These are phyloP conservation scores for Ceratobasidium sp. DNA, from an alignment of 1,284 basidiomycete genomes.

Conservation along the genomic window DNA sequence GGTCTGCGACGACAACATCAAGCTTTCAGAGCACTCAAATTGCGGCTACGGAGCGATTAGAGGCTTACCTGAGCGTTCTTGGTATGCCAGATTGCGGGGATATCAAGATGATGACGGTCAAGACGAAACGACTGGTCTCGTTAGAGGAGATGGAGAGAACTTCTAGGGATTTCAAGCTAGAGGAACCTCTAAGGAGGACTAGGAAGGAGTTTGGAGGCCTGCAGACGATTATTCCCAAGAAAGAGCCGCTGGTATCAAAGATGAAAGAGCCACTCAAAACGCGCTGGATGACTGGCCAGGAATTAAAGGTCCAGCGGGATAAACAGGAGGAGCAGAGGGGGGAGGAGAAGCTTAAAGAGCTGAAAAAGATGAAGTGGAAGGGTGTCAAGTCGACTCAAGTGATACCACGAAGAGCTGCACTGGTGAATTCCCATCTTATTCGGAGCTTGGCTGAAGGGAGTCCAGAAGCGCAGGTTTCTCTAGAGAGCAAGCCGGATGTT, in stretches of 20 bases:
- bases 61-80: constrained; percentile 34
- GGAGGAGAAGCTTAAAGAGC: constrained; percentile 1
- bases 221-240: background rate
- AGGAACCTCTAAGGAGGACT: background rate
- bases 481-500: too few relatives aligned
- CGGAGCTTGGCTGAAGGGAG: background rate
- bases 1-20: background rate
- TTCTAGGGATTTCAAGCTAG: background rate
- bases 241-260: background rate
- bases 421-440: constrained; percentile 1
- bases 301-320: constrained; percentile 9
- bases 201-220: background rate
- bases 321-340: constrained; percentile 2
- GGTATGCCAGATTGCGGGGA: constrained; percentile 21
- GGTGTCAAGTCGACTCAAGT: constrained; percentile 6
- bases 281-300: constrained; percentile 18
- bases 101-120: background rate
- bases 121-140: background rate
- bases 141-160: constrained; percentile 5
- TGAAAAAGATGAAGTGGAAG: constrained; percentile 19
- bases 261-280: background rate
- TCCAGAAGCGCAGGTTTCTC: too few relatives aligned
- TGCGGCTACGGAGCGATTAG: constrained; percentile 16
- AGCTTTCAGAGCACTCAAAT: constrained; percentile 3
- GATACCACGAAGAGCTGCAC: constrained; percentile 4